phyloP scores from a whole-genome alignment of 768 basidiomycete genomes.

The Gymnopilus dilepis region DNA sequence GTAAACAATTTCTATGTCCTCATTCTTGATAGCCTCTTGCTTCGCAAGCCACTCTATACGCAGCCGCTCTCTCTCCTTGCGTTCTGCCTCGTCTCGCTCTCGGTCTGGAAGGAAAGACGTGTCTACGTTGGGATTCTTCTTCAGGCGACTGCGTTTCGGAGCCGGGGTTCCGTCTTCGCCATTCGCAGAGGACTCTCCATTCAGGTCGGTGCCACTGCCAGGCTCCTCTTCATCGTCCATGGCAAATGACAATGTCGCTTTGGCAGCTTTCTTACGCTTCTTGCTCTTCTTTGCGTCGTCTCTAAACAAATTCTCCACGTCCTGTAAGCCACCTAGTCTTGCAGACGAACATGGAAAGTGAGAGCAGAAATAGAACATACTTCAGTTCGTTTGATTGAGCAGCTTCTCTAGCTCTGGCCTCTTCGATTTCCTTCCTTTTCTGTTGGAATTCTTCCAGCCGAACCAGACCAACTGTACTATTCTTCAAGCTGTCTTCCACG shows the following conservation, averaged over 20 bases:
- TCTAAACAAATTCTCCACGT: slow-evolving; percentile 86
- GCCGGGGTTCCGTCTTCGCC: slow-evolving; percentile 51
- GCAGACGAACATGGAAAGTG: slow-evolving; percentile 23
- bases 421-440: slow-evolving; percentile 85
- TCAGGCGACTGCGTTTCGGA: slow-evolving; percentile 76
- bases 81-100: slow-evolving; percentile 94
- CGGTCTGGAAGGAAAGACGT: slow-evolving; percentile 98
- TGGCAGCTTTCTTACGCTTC: slow-evolving; percentile 91
- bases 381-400: slow-evolving; percentile 84
- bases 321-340: slow-evolving; percentile 66
- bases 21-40: slow-evolving; percentile 63
- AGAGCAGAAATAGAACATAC: slow-evolving; percentile 58
- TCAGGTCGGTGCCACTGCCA: slow-evolving; percentile 33
- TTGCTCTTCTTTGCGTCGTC: slow-evolving; percentile 85
- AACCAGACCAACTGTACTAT: slow-evolving; percentile 91
- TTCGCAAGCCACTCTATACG: slow-evolving; percentile 88
- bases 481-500: slow-evolving; percentile 91
- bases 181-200: slow-evolving; percentile 37
- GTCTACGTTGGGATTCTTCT: slow-evolving; percentile 96
- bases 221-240: slow-evolving; percentile 76
- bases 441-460: slow-evolving; percentile 93
- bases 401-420: slow-evolving; percentile 88
- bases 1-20: slow-evolving; percentile 91
- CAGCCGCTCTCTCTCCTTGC: slow-evolving; percentile 85
- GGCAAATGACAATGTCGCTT: slow-evolving; percentile 90